Evolutionary conservation across 805 yeast species (phyloP), one percentile per base, ranked within the genome.

Genomic region (Cephaloascus fragrans): DNA sequence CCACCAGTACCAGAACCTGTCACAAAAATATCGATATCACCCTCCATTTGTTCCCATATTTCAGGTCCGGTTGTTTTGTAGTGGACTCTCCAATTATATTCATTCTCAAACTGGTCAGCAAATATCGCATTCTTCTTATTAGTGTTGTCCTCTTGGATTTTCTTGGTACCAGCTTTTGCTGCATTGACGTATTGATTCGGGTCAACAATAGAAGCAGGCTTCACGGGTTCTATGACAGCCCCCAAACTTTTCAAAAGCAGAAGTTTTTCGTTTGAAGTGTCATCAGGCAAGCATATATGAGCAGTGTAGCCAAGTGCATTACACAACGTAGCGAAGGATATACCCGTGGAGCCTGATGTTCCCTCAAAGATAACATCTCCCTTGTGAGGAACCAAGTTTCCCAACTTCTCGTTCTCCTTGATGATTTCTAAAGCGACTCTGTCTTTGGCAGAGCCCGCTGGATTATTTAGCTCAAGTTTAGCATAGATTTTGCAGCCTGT

Each of bases 1-100:
- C 98, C 98, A 38, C 93, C 98, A 0, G 98, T 90, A 9, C 98
- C 98, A 26, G 95, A 84, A 0, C 97, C 97, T 2, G 90, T 74
- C 33, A 93, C 78, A 55, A 90, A 88, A 37, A 69, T 79, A 54
- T 87, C 94, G 6, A 90, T 50, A 2, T 62, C 45, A 12, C 79
- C 78, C 8, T 71, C 63, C 64, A 81, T 69, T 54, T 93, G 97
- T 17, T 58, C 44, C 67, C 73, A 83, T n/a, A 90, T 85, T 52
- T 90, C 98, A 1, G 97, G 97, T 0, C 95, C 97, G 0, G 98
- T 90, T 2, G 88, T 73, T 14, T 57, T 56, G 57, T 77, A 88
- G 56, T 90, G 98, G 3, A 80, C 71, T 44, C 71, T 65, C 97
- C 97, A 90, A 54, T 90, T 90, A 43, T 77, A 77, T 44, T 83